Conservation (phyloP, 2,329 filamentous ascomycete species). For the Diaporthe nobilis region DNA sequence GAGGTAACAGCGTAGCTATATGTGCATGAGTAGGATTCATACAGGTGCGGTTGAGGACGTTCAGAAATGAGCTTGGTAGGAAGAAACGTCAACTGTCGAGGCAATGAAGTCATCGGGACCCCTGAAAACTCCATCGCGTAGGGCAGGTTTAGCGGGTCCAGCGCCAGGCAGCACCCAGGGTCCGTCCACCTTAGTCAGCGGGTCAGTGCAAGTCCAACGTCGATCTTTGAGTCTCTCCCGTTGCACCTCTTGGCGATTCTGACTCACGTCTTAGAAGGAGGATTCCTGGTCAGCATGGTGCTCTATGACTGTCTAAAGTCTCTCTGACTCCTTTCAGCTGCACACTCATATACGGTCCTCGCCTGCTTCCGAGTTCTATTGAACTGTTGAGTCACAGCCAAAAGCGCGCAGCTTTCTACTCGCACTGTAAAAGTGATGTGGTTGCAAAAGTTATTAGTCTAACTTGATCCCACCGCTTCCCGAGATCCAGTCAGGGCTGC, state of each 20-base stretch:
- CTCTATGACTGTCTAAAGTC: background rate
- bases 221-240: background rate
- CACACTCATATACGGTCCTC: background rate
- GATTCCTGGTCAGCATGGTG: background rate
- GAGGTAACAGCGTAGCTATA: background rate
- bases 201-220: background rate
- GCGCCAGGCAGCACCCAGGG: background rate
- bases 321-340: background rate
- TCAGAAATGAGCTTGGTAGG: no score
- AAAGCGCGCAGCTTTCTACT: background rate
- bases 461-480: background rate
- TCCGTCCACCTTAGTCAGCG: constrained; percentile 20
- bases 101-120: constrained; percentile 30
- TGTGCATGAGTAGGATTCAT: background rate
- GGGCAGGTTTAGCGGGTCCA: background rate
- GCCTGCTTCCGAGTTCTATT: background rate
- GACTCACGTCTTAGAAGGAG: background rate
- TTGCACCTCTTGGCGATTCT: background rate
- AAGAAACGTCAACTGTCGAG: constrained; percentile 8
- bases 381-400: background rate
- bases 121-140: constrained; percentile 1
- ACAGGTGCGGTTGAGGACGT: background rate
- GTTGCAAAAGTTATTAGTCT: background rate
- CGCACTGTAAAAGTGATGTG: background rate
- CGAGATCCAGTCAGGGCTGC: background rate